Evolutionary conservation across 1,284 basidiomycete species (phyloP).

Genomic region (Ustilago esculenta): DNA sequence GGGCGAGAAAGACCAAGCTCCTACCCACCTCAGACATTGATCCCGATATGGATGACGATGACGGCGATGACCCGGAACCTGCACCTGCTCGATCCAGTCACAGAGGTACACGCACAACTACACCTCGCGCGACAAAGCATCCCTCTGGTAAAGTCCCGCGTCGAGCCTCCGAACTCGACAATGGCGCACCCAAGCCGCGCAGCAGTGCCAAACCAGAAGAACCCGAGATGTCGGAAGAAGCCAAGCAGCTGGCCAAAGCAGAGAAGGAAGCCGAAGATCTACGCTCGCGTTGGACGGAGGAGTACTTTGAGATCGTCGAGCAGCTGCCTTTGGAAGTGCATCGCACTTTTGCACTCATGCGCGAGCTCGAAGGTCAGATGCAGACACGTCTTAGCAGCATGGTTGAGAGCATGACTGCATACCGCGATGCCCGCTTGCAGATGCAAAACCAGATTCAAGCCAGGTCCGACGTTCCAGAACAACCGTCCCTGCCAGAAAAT

Average conservation of each 20-base stretch:
- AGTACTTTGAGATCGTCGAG: constrained; percentile 73
- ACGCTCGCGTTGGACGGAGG: constrained; percentile 57
- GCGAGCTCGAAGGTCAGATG: constrained; percentile 82
- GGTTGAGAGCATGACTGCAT: constrained; percentile 23
- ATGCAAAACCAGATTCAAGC: constrained; percentile 16
- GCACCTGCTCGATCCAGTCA: not conserved
- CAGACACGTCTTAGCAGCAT: constrained; percentile 29
- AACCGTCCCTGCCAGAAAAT: not conserved
- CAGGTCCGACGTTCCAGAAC: too few relatives aligned
- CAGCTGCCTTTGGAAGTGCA: constrained; percentile 85
- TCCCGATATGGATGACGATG: not conserved
- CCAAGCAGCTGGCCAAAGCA: constrained; percentile 21
- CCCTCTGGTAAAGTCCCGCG: constrained; percentile 4
- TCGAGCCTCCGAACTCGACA: not conserved
- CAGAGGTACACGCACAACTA: constrained; percentile 7
- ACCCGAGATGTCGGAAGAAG: constrained; percentile 30
- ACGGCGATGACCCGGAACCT: not conserved
- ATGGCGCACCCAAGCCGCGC: not conserved
- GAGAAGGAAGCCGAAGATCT: constrained; percentile 49
- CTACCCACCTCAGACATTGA: constrained; percentile 21
- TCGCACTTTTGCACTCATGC: constrained; percentile 79
- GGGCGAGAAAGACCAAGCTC: constrained; percentile 3
- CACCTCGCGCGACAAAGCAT: constrained; percentile 1
- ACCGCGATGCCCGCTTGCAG: constrained; percentile 33
- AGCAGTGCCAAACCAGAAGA: constrained; percentile 8